phyloP scores from a whole-genome alignment of 2,329 filamentous ascomycete species.

The Cladorrhinum sp. region DNA sequence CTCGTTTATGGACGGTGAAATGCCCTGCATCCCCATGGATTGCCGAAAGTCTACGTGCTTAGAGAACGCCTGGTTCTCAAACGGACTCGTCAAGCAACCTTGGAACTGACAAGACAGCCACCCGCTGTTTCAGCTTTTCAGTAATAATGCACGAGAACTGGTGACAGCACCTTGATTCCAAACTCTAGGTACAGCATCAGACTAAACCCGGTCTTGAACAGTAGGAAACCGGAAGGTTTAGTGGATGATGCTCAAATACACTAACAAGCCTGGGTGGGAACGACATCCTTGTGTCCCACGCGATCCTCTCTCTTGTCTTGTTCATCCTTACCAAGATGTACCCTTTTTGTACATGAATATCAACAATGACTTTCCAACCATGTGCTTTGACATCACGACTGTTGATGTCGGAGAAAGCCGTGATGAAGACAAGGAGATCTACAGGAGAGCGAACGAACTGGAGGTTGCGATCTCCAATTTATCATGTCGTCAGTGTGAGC shows the following conservation, averaged over 20 bases:
- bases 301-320: neutral
- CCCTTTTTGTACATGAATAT: too few species aligned
- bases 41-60: neutral
- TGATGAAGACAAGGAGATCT: slow-evolving; percentile 1
- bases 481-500: slow-evolving; percentile 13
- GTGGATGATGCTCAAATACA: neutral
- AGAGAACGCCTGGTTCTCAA: too few species aligned
- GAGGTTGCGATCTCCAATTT: neutral
- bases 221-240: too few species aligned
- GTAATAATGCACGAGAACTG: too few species aligned
- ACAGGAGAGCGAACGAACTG: neutral
- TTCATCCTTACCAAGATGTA: too few species aligned
- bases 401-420: neutral
- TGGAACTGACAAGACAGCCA: neutral
- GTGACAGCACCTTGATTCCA: neutral
- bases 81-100: neutral
- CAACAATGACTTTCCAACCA: too few species aligned
- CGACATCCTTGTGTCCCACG: neutral
- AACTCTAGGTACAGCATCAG: neutral
- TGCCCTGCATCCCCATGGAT: neutral
- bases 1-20: too few species aligned
- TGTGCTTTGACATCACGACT: neutral
- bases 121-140: neutral
- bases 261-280: neutral
- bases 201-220: too few species aligned